Evolutionary conservation across 371 early-diverging fungal species (phyloP).

Genomic region (Lichtheimia ornata): DNA sequence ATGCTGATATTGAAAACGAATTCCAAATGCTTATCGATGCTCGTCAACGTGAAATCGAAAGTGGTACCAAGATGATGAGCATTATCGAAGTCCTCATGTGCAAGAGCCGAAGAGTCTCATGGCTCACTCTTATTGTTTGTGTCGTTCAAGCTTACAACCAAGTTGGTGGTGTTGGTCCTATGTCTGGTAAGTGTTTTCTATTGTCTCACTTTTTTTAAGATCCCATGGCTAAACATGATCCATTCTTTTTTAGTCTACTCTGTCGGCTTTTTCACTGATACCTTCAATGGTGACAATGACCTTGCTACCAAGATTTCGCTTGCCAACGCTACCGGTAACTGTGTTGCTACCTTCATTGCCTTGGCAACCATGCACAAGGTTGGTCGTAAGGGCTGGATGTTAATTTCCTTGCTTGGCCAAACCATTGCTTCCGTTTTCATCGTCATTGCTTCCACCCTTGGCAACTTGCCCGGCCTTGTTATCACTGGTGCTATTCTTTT

Average conservation of each 20-base stretch:
- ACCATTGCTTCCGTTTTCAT: constrained; percentile 39
- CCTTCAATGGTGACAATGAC: constrained; percentile 28
- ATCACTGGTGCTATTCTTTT: constrained; percentile 41
- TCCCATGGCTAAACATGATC: background rate
- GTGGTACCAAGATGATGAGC: constrained; percentile 25
- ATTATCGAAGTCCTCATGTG: constrained; percentile 40
- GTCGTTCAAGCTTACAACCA: constrained; percentile 51
- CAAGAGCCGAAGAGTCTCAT: constrained; percentile 34
- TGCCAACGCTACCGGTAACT: constrained; percentile 40
- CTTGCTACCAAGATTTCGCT: constrained; percentile 41
- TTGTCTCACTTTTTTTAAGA: too few relatives aligned
- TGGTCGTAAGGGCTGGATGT: constrained; percentile 48
- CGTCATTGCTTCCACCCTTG: constrained; percentile 32
- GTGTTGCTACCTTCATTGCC: constrained; percentile 36
- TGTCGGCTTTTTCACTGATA: constrained; percentile 34
- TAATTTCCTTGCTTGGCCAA: constrained; percentile 39
- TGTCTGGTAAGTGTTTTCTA: constrained; percentile 17
- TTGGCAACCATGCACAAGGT: constrained; percentile 39
- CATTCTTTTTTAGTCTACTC: constrained; percentile 18
- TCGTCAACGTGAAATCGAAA: constrained; percentile 31
- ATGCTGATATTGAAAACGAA: constrained; percentile 43
- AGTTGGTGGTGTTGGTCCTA: constrained; percentile 50
- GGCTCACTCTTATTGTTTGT: constrained; percentile 43
- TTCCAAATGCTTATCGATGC: constrained; percentile 30
- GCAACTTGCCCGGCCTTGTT: constrained; percentile 29